Percentiles rank a stretch among this genome's conserved stretches.
These are phyloP conservation scores for Guadua angustifolia DNA, from an alignment of 176 grass and related monocot genomes.

Conservation along the genomic window DNA sequence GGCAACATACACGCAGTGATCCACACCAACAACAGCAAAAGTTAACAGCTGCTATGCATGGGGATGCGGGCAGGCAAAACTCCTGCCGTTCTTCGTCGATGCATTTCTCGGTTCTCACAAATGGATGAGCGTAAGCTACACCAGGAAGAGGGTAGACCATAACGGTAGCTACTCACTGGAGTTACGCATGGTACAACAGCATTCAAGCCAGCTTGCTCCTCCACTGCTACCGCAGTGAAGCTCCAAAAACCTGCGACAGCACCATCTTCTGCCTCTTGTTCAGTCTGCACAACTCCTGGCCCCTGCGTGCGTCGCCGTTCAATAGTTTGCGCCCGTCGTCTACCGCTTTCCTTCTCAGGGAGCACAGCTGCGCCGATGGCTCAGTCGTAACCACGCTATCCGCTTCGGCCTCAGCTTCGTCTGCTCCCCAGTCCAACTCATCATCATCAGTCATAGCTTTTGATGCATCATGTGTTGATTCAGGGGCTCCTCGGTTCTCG, in stretches of 20 bases:
- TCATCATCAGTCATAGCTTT: constrained; percentile 58
- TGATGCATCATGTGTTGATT: constrained; percentile 47
- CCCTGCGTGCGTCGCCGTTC: constrained; percentile 36
- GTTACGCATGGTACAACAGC: constrained; percentile 40
- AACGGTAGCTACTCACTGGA: constrained; percentile 22
- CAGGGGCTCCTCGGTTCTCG: constrained; percentile 36
- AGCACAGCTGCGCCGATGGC: constrained; percentile 59
- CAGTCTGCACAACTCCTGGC: constrained; percentile 46
- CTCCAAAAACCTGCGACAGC: constrained; percentile 70
- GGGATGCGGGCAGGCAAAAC: neutral
- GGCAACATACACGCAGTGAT: neutral
- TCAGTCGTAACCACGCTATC: constrained; percentile 32
- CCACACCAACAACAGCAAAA: neutral
- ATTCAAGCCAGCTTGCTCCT: constrained; percentile 43
- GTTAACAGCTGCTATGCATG: neutral
- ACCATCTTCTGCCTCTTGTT: constrained; percentile 71
- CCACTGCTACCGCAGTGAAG: constrained; percentile 66
- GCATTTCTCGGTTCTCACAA: neutral
- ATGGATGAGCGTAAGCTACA: constrained; percentile 9
- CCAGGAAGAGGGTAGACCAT: constrained; percentile 1
- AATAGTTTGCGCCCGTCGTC: constrained; percentile 64
- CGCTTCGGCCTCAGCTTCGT: constrained; percentile 44
- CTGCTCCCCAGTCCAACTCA: constrained; percentile 63
- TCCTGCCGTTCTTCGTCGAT: neutral
- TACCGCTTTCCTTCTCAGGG: constrained; percentile 72